Base-by-base conservation (phyloP, 129 eudicot genomes). In the Saussurea involucrata region DNA sequence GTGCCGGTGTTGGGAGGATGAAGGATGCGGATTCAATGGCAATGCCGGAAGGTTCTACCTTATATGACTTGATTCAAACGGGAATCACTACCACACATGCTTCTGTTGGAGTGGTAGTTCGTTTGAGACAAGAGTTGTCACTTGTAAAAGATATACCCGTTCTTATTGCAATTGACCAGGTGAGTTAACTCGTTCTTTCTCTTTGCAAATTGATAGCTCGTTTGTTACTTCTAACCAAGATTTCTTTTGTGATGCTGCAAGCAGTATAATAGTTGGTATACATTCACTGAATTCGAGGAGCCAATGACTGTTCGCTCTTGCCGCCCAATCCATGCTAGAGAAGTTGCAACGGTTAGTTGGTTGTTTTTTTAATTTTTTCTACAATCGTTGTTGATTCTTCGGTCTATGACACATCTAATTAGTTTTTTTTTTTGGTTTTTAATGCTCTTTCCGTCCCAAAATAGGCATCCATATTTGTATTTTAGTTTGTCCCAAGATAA, bases 181-280 rank as follows among this genome's bases (percentile, higher is more conserved):
- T 92, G 77, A 88, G 87, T 63, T 60, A 15, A 20, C 64, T 78
- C 61, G 34, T 65, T 81, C 57, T 76, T 29, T 78, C 6, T 13
- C 12, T 68, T 78, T 27, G 57, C 66, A 28, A 73, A 27, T 73
- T 73, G 64, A 20, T 73, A 1, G 6, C 24, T 24, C 64, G 27
- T 32, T 15, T 65, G 69, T 32, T 83, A 64, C 44, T 55, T 64
- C 70, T 65, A 34, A 74, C 36, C n/a, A 36, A n/a, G 20, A 18
- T 8, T 20, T 15, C 0, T 1, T 4, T 63, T 79, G 11, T 80
- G 32, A 37, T 83, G 74, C 49, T 84, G 27, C 36, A 42, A 74
- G 20, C 89, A 95, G 99, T 95, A 95, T 76, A 95, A 95, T 75
- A 91, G 87, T 75, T 95, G 99, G 99, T 95, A 89, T 71, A 95